Percentiles rank a stretch among this genome's conserved stretches.
Conservation (phyloP, 2,329 filamentous ascomycete genomes). For the Botrytis squamosa region DNA sequence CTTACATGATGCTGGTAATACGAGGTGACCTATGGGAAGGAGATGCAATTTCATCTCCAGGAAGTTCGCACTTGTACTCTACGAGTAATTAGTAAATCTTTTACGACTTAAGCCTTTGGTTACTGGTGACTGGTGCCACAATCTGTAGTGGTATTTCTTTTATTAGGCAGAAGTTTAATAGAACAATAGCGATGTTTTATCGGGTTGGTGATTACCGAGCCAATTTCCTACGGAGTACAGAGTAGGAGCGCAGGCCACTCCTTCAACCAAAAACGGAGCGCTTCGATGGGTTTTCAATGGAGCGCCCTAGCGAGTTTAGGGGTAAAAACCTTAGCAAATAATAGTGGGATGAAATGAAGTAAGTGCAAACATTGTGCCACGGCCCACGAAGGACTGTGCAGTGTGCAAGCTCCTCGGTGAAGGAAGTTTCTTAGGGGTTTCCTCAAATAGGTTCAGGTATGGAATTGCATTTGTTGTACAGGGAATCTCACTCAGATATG, state of each 20-base stretch:
- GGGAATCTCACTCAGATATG: background rate
- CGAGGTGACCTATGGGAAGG: no score
- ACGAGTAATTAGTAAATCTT: background rate
- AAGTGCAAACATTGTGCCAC: background rate
- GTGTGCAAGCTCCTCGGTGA: background rate
- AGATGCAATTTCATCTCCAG: background rate
- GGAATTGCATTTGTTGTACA: background rate
- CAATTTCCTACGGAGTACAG: background rate
- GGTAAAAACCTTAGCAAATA: background rate
- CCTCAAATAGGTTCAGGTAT: background rate
- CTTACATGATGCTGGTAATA: background rate
- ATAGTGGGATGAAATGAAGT: no score
- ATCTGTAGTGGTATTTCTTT: background rate
- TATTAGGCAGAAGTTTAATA: background rate
- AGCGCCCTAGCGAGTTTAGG: background rate
- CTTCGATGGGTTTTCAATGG: background rate
- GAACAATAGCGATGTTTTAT: background rate
- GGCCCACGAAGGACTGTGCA: background rate
- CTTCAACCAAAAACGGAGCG: background rate
- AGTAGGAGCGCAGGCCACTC: background rate
- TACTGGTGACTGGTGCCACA: no score
- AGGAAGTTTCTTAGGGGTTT: background rate
- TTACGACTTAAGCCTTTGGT: background rate
- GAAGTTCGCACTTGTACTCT: background rate
- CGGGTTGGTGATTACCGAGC: background rate